Conservation (phyloP, 2,329 filamentous ascomycete species). For the Botrytis galanthina region DNA sequence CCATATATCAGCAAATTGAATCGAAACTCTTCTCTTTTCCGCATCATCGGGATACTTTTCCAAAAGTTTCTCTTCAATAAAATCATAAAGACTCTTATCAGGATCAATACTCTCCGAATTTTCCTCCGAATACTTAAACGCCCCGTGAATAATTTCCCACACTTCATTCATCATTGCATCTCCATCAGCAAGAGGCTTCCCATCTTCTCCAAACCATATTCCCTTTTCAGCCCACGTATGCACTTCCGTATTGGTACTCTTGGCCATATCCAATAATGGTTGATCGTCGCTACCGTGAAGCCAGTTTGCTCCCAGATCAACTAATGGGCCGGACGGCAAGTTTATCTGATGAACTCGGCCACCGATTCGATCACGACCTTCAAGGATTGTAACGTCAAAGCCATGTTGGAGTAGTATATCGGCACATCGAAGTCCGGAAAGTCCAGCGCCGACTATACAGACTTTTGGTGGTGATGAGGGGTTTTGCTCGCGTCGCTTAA, state of each 20-base stretch:
- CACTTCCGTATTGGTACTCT: constrained; percentile 47
- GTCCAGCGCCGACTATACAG: constrained; percentile 54
- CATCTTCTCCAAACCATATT: constrained; percentile 43
- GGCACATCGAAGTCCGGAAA: constrained; percentile 56
- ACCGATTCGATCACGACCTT: constrained; percentile 54
- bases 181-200: constrained; percentile 41
- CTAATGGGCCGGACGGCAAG: constrained; percentile 32
- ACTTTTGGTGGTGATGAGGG: constrained; percentile 18
- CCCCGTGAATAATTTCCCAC: constrained; percentile 53
- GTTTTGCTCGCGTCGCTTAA: not conserved
- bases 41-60: constrained; percentile 41
- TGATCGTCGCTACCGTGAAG: constrained; percentile 41
- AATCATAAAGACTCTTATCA: constrained; percentile 50
- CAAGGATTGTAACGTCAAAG: constrained; percentile 55
- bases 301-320: constrained; percentile 38
- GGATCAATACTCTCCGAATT: constrained; percentile 49
- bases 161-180: constrained; percentile 41
- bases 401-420: constrained; percentile 53
- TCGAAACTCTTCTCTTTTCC: constrained; percentile 41
- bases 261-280: constrained; percentile 53
- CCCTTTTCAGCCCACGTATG: constrained; percentile 48
- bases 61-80: constrained; percentile 50
- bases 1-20: constrained; percentile 46
- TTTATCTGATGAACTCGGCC: constrained; percentile 40
- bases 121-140: constrained; percentile 53